Evolutionary conservation across 768 basidiomycete genomes (phyloP), one percentile per base, ranked within the genome.

Genomic region (Boletus pseudopeckii): DNA sequence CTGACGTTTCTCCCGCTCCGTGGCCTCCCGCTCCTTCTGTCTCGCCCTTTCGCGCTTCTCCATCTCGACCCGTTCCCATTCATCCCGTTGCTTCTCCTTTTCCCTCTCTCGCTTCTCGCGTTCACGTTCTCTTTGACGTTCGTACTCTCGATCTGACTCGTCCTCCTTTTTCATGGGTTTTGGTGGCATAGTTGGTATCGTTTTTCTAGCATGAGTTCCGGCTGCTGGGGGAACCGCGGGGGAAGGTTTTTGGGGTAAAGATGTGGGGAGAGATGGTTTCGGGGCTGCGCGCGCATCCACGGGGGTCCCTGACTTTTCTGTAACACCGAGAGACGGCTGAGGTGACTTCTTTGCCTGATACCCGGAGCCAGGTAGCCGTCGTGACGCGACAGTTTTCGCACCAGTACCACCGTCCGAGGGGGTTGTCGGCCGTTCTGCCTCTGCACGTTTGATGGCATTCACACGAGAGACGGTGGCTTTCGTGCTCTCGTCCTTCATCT

Each of bases 321-420:
- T 18, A 15, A 51, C 18, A 45, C 63, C 46, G 1, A 54, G 1
- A 17, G 67, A 55, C 7, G 61, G 44, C 39, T 59, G 71, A 40
- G 69, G 63, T 0, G 66, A 59, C n/a, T 71, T 71, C 26, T 74
- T 74, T 7, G 67, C 71, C 53, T 71, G 73, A 59, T 72, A 80
- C 4, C 80, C 80, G 5, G 81, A 81, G 0, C 81, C 80, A 28
- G 80, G 80, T 13, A 70, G 52, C 33, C 76, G 74, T 45, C 75
- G 69, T 9, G 63, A 54, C 2, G 61, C 52, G 7, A 62, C 45
- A 9, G 60, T 50, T 40, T 75, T 62, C n/a, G 57, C 30, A 7
- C 45, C 22, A 33, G 44, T 51, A n/a, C 41, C 17, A 18, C 42
- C 17, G 18, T 61, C 61, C 7, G 59, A 63, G 34, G 66, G 50